These are phyloP conservation scores for Mortierella sp. DNA, from an alignment of 371 early-diverging fungal genomes.

Conservation along the genomic window DNA sequence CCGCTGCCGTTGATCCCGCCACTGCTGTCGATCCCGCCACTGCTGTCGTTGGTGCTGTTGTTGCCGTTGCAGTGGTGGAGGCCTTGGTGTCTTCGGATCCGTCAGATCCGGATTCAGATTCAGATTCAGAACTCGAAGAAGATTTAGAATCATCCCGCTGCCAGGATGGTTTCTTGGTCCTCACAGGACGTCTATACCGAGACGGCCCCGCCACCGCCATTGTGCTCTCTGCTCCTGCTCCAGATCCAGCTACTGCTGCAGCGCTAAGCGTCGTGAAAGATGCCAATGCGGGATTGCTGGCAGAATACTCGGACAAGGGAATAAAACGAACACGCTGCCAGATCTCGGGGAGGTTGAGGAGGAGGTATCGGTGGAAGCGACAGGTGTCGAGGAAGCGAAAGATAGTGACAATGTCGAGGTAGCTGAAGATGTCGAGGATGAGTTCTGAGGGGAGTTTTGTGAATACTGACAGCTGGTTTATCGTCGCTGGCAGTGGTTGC, in stretches of 20 bases:
- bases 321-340: conserved; percentile 43
- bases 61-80: background rate
- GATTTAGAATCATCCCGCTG: background rate
- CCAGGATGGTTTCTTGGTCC: background rate
- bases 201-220: background rate
- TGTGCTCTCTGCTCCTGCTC: background rate
- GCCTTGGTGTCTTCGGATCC: background rate
- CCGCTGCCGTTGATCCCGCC: background rate
- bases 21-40: background rate
- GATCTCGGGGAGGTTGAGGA: conserved; percentile 42
- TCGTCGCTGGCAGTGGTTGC: background rate
- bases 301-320: conserved; percentile 37
- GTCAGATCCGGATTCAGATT: conserved; percentile 15
- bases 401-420: conserved; percentile 47
- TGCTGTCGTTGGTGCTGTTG: conserved; percentile 4
- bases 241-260: background rate
- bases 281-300: background rate
- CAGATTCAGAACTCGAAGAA: conserved; percentile 17
- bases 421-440: conserved; percentile 36
- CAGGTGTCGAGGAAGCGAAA: conserved; percentile 55
- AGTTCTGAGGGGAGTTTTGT: conserved; percentile 39
- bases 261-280: conserved; percentile 7
- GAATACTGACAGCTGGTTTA: conserved; percentile 36
- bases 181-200: background rate
- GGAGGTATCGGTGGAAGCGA: conserved; percentile 44